Evolutionary conservation across 1,284 basidiomycete genomes (phyloP), one percentile per base, ranked within the genome.

Genomic region (Polyporus tsugae): DNA sequence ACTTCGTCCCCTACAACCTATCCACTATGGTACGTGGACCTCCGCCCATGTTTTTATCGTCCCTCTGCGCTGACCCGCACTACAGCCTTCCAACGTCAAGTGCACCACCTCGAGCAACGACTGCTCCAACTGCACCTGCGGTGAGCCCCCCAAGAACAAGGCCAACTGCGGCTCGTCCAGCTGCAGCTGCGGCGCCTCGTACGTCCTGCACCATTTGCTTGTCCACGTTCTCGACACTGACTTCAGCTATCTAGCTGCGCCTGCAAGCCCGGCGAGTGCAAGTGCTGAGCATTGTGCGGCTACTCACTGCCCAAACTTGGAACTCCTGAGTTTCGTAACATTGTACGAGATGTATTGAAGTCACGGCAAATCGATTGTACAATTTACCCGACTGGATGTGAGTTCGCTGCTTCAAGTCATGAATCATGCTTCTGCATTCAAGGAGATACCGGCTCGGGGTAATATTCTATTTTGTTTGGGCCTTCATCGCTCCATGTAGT

Each of bases 81-180:
- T 49, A 2, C 33, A 46, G 22, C 39, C 59, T 67, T 53, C 70
- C 67, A 69, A 75, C 66, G 75, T 76, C 29, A 76, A 78, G 73
- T 77, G 75, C 72, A 72, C 75, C 70, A 72, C 74, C 64, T 70
- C 72, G 61, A 73, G 62, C 69, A 64, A 42, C 66, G 66, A 66
- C 67, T 78, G 78, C 73, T 67, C 67, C 53, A 72, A 77, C 73
- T 79, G 78, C 70, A 75, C 70, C 39, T 79, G 78, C 73, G 77
- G 68, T 55, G 69, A 75, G 63, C 70, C 74, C 49, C 72, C 73
- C 49, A 75, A 78, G 76, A 77, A 77, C 73, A 68, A 74, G 69
- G 67, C 67, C 36, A 62, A 57, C 61, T 73, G 69, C 64, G 66
- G 70, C 33, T 73, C 72, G 19, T 66, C 64, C 41, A 67, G 61